phyloP scores from a whole-genome alignment of 1,284 basidiomycete genomes.

The Tilletia caries region DNA sequence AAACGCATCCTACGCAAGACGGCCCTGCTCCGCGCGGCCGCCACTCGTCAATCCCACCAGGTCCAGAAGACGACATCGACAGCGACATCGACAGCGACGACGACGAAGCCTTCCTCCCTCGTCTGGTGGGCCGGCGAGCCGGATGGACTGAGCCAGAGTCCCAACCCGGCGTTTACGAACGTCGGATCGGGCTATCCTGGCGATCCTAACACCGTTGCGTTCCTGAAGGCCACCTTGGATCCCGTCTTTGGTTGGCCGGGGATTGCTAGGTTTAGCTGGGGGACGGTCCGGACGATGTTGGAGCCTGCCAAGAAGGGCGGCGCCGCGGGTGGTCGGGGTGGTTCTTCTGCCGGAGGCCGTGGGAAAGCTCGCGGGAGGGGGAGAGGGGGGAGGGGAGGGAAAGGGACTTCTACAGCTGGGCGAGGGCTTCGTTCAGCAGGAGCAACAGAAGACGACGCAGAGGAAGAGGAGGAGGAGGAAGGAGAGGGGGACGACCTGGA shows the following conservation, averaged over 20 bases:
- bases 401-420: neutral
- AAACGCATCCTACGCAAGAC: constrained; percentile 2
- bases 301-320: constrained; percentile 8
- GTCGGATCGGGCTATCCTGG: constrained; percentile 28
- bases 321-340: neutral
- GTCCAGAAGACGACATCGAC: neutral
- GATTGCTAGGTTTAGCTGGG: constrained; percentile 91
- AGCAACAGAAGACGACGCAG: neutral
- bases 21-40: constrained; percentile 2
- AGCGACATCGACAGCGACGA: too few relatives aligned
- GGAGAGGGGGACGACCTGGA: neutral
- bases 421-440: neutral
- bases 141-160: neutral
- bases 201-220: constrained; percentile 90
- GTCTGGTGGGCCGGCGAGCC: too few relatives aligned
- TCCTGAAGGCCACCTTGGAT: constrained; percentile 73
- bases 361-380: neutral
- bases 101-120: too few relatives aligned
- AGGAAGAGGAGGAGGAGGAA: neutral
- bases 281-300: constrained; percentile 58
- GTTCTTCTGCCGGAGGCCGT: neutral
- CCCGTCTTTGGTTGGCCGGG: constrained; percentile 89
- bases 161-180: constrained; percentile 4
- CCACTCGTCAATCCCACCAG: neutral
- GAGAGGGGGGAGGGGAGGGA: neutral